phyloP scores from a whole-genome alignment of 169 alveolate genomes.

The Plasmodium gallinaceum region DNA sequence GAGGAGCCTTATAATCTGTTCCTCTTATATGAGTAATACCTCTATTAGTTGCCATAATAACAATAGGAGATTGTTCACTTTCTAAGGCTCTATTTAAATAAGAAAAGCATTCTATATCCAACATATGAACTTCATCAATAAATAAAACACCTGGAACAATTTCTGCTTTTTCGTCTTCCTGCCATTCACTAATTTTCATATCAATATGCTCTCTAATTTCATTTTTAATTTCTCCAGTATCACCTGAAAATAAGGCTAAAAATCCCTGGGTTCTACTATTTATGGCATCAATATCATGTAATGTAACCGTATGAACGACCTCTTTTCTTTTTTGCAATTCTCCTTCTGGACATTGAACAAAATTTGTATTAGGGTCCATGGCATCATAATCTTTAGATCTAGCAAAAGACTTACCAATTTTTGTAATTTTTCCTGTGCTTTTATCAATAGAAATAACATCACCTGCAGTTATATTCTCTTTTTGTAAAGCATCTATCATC shows the following conservation, averaged over 20 bases:
- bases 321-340: conserved; percentile 98
- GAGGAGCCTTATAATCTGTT: conserved; percentile 98
- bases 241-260: conserved; percentile 98
- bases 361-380: conserved; percentile 94
- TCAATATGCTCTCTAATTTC: conserved; percentile 99
- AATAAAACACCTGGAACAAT: conserved; percentile 97
- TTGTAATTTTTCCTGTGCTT: conserved; percentile 96
- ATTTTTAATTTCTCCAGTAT: conserved; percentile 98
- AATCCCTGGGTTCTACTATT: conserved; percentile 98
- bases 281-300: conserved; percentile 99
- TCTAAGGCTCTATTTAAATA: conserved; percentile 98
- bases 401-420: conserved; percentile 97
- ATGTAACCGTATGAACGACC: conserved; percentile 98
- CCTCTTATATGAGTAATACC: conserved; percentile 98
- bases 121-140: conserved; percentile 99
- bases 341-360: conserved; percentile 98
- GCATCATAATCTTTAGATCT: conserved; percentile 98
- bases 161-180: conserved; percentile 96
- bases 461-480: conserved; percentile 91
- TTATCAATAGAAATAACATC: conserved; percentile 98
- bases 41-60: conserved; percentile 99
- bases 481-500: conserved; percentile 92
- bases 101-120: conserved; percentile 99
- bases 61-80: conserved; percentile 97
- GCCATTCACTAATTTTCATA: conserved; percentile 98